These are phyloP conservation scores for Picea mariana DNA, from an alignment of 83 land plant species.

Conservation along the genomic window DNA sequence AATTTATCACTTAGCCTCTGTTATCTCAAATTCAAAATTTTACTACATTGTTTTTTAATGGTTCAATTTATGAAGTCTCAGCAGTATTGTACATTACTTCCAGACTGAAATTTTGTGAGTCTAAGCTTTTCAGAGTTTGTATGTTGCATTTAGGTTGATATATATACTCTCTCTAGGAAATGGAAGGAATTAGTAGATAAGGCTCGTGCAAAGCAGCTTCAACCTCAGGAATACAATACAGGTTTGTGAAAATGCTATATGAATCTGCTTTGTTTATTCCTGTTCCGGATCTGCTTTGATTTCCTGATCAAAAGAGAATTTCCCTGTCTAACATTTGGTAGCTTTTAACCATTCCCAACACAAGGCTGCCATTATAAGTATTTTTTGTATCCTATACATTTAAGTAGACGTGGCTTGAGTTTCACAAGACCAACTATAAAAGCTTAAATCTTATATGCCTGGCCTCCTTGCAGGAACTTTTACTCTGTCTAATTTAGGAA, in stretches of 20 bases:
- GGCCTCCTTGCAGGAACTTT: slow-evolving; percentile 70
- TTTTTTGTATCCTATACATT: background rate
- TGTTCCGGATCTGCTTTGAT: background rate
- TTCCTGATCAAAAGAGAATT: background rate
- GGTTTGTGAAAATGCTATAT: slow-evolving; percentile 40
- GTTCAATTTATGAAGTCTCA: background rate
- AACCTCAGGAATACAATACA: slow-evolving; percentile 85
- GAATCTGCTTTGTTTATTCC: background rate
- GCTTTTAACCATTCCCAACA: background rate
- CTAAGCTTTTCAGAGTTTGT: slow-evolving; percentile 2
- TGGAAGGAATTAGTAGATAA: slow-evolving; percentile 98
- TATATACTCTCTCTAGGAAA: slow-evolving; percentile 87
- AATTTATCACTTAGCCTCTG: background rate
- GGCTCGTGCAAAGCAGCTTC: slow-evolving; percentile 96
- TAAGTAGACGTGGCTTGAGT: no score
- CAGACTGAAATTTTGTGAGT: background rate
- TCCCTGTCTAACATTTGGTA: background rate
- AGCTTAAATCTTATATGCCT: background rate
- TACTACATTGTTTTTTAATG: background rate
- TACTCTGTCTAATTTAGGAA: slow-evolving; percentile 88
- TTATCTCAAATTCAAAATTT: background rate
- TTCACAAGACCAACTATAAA: no score
- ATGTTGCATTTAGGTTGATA: slow-evolving; percentile 63
- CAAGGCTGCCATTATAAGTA: background rate
- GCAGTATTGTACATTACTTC: background rate